Evolutionary conservation across 495 filamentous ascomycete species (phyloP).

Genomic region (Aspergillus sparsus): DNA sequence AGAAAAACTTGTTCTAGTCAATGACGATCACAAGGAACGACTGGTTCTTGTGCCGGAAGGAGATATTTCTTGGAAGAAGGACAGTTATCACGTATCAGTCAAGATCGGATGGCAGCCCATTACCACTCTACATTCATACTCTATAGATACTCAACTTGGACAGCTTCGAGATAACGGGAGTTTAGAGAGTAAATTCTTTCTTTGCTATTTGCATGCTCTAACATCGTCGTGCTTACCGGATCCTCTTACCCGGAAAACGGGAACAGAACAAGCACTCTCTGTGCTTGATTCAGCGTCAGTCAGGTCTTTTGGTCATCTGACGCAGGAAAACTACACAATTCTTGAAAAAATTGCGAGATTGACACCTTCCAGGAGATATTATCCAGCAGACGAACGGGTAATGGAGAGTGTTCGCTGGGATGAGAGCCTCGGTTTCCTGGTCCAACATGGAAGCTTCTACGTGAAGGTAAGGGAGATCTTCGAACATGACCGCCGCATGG

Average conservation of each 20-base stretch:
- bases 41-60: conserved; percentile 54
- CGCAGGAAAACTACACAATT: conserved; percentile 37
- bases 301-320: conserved; percentile 51
- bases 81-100: conserved; percentile 45
- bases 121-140: conserved; percentile 43
- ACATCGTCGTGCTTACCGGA: conserved; percentile 62
- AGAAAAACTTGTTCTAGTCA: conserved; percentile 53
- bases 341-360: conserved; percentile 50
- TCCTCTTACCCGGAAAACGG: conserved; percentile 56
- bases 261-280: conserved; percentile 59
- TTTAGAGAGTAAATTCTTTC: conserved; percentile 54
- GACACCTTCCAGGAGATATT: conserved; percentile 55
- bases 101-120: conserved; percentile 25
- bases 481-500: conserved; percentile 31
- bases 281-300: conserved; percentile 52
- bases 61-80: conserved; percentile 3
- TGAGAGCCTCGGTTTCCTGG: conserved; percentile 40
- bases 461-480: conserved; percentile 42
- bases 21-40: conserved; percentile 28
- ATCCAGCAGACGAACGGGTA: conserved; percentile 51
- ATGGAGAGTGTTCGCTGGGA: conserved; percentile 55
- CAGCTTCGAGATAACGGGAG: conserved; percentile 52
- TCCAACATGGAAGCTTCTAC: conserved; percentile 55
- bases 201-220: conserved; percentile 60
- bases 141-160: conserved; percentile 51